These are phyloP conservation scores for Vanrija humicola DNA, from an alignment of 1,284 basidiomycete species.

Conservation along the genomic window DNA sequence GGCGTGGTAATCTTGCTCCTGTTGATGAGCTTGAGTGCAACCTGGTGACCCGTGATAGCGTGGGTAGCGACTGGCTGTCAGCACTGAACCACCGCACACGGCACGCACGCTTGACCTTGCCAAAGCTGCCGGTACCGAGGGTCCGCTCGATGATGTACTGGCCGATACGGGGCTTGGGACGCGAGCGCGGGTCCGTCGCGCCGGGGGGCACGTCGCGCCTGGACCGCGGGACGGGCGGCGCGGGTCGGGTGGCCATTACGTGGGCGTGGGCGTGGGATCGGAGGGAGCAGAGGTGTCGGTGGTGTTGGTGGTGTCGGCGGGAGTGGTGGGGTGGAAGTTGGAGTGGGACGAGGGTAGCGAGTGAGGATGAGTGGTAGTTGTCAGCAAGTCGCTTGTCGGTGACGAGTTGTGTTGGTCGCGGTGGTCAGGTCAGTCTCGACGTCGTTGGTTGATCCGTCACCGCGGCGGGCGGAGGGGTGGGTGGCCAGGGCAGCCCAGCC, in stretches of 20 bases:
- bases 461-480: too few species aligned
- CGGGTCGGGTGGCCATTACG: conserved; percentile 42
- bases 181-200: conserved; percentile 10
- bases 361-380: too few species aligned
- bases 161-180: conserved; percentile 44
- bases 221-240: conserved; percentile 35
- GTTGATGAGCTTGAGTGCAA: conserved; percentile 97
- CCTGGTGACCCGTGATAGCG: conserved; percentile 87
- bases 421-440: too few species aligned
- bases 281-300: conserved; percentile 45
- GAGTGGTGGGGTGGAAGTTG: background rate
- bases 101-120: conserved; percentile 93
- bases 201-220: conserved; percentile 11
- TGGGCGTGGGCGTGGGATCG: background rate
- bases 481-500: too few species aligned
- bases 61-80: conserved; percentile 75
- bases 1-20: conserved; percentile 88
- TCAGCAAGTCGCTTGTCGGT: too few species aligned
- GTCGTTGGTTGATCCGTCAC: too few species aligned
- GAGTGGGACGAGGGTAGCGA: too few species aligned
- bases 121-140: conserved; percentile 76
- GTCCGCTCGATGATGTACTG: conserved; percentile 54
- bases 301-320: background rate
- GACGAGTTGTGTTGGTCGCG: too few species aligned
- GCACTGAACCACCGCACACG: too few species aligned